phyloP scores from a whole-genome alignment of 2,329 filamentous ascomycete genomes.

The Plenodomus biglobosus region DNA sequence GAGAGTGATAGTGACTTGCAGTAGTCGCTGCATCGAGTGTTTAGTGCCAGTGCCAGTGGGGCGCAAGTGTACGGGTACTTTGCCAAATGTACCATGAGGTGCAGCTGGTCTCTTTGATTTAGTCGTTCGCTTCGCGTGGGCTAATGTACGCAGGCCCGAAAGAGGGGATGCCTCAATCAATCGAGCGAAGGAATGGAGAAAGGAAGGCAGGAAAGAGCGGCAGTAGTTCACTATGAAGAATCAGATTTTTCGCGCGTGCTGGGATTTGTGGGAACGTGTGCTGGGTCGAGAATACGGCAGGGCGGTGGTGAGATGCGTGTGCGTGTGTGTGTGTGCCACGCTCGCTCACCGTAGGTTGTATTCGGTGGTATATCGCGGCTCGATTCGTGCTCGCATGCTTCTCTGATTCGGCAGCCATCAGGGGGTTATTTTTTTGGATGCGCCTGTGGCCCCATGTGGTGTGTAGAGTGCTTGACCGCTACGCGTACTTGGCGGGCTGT shows the following conservation, averaged over 20 bases:
- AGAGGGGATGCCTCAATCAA: slow-evolving; percentile 10
- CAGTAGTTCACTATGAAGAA: no score
- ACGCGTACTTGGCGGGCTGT: no score
- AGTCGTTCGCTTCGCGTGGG: slow-evolving; percentile 10
- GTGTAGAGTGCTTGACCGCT: slow-evolving; percentile 30
- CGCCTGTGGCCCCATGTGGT: slow-evolving; percentile 16
- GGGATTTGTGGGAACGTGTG: neutral
- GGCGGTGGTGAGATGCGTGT: slow-evolving; percentile 14
- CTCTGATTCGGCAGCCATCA: slow-evolving; percentile 23
- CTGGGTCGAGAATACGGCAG: neutral
- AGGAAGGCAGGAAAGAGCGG: neutral
- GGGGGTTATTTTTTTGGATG: slow-evolving; percentile 15
- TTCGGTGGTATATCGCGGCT: slow-evolving; percentile 18
- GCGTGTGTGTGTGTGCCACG: slow-evolving; percentile 19
- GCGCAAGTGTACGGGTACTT: slow-evolving; percentile 21
- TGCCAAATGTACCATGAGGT: slow-evolving; percentile 23
- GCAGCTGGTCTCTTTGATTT: slow-evolving; percentile 20
- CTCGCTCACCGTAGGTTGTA: slow-evolving; percentile 26
- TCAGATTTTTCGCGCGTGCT: no score
- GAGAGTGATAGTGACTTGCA: neutral
- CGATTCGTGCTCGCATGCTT: slow-evolving; percentile 12
- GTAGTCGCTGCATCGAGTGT: neutral
- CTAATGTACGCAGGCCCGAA: slow-evolving; percentile 35
- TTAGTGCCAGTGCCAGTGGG: slow-evolving; percentile 10
- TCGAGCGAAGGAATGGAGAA: neutral